A percentile compares a stretch with the other conserved stretches of the same genome.
These are phyloP conservation scores for Strigomonas culicis DNA, from an alignment of 208 protist genomes.

Conservation along the genomic window DNA sequence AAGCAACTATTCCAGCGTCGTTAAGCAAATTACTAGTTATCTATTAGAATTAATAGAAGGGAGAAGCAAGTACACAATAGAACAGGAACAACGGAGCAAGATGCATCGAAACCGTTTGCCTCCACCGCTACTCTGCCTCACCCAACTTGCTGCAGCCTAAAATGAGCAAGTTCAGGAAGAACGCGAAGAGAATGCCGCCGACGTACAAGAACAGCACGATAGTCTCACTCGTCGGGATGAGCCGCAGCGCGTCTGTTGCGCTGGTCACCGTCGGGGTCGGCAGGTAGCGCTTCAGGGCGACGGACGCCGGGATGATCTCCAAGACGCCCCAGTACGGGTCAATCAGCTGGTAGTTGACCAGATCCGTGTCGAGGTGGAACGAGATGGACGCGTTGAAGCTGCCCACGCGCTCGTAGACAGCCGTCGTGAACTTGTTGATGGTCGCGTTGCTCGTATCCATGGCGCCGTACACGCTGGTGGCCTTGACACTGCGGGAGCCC, in stretches of 20 bases:
- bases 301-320: conserved; percentile 42
- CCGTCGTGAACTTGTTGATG: conserved; percentile 30
- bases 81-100: conserved; percentile 1
- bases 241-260: conserved; percentile 43
- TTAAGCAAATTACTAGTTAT: not conserved
- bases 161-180: conserved; percentile 51
- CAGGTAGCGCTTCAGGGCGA: conserved; percentile 41
- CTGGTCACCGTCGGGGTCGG: conserved; percentile 40
- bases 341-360: conserved; percentile 50
- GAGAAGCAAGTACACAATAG: not conserved
- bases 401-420: conserved; percentile 25
- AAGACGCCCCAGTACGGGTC: conserved; percentile 43
- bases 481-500: conserved; percentile 21
- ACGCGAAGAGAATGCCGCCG: conserved; percentile 34
- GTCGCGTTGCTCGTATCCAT: conserved; percentile 28
- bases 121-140: conserved; percentile 3
- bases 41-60: not conserved
- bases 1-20: not conserved
- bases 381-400: conserved; percentile 29
- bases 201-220: conserved; percentile 50
- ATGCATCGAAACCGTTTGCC: not conserved
- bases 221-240: conserved; percentile 39
- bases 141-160: conserved; percentile 47
- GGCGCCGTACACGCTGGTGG: conserved; percentile 23
- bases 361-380: conserved; percentile 19